These are phyloP conservation scores for Balansia obtecta DNA, from an alignment of 2,329 filamentous ascomycete genomes.

Conservation along the genomic window DNA sequence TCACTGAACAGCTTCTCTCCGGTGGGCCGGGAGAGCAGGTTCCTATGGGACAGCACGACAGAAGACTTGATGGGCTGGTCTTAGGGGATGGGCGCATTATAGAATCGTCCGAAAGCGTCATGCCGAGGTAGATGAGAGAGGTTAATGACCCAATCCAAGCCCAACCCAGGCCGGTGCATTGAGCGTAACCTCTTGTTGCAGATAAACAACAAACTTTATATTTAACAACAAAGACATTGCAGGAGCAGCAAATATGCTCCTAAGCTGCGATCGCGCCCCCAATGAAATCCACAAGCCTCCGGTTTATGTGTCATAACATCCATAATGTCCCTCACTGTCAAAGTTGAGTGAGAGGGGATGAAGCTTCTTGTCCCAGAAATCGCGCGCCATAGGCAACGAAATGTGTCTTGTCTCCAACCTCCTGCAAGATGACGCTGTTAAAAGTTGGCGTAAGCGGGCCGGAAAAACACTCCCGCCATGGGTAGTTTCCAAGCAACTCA, in stretches of 20 bases:
- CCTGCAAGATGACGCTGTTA: neutral
- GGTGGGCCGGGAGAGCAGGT: constrained; percentile 47
- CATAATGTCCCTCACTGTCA: no score
- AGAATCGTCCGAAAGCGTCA: constrained; percentile 6
- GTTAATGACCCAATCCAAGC: neutral
- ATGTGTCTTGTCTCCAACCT: neutral
- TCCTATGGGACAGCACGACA: constrained; percentile 66
- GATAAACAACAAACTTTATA: no score
- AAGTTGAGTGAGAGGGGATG: no score
- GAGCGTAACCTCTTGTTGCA: neutral
- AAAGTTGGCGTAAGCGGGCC: constrained; percentile 8
- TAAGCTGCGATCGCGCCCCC: no score
- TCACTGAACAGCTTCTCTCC: constrained; percentile 71
- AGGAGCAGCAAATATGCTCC: neutral
- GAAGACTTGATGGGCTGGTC: constrained; percentile 65
- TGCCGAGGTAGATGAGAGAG: neutral
- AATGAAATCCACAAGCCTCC: no score
- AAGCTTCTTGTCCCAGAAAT: no score
- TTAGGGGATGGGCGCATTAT: constrained; percentile 55
- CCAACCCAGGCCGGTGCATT: neutral
- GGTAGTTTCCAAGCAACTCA: no score
- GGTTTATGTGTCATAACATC: no score
- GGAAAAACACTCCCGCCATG: constrained; percentile 17
- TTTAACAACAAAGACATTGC: no score
- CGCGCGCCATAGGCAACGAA: no score